Evolutionary conservation across 441 rosid genomes (phyloP).

Genomic region (Bocquillonia castaneifolia): DNA sequence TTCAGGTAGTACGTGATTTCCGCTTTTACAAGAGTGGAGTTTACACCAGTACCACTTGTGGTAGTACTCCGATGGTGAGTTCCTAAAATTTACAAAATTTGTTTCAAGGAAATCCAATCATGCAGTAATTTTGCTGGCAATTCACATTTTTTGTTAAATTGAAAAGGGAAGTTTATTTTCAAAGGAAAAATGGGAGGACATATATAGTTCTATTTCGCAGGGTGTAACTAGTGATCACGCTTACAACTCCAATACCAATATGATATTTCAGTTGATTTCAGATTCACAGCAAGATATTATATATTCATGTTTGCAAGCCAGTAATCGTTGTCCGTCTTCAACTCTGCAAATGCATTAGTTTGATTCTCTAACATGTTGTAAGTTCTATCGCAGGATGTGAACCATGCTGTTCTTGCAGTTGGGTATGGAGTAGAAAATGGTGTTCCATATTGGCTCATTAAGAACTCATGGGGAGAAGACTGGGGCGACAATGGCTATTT

Average conservation of each 20-base stretch:
- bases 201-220: background rate
- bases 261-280: background rate
- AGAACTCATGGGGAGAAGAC: slow-evolving; percentile 84
- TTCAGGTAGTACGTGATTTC: slow-evolving; percentile 59
- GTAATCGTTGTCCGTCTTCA: background rate
- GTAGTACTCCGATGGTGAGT: slow-evolving; percentile 71
- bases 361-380: slow-evolving; percentile 1
- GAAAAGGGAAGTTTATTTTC: too few relatives aligned
- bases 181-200: background rate
- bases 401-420: slow-evolving; percentile 89
- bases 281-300: background rate
- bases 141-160: too few relatives aligned
- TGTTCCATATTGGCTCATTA: slow-evolving; percentile 77
- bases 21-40: slow-evolving; percentile 76
- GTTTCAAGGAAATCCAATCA: background rate
- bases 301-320: background rate
- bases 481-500: slow-evolving; percentile 89
- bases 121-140: background rate
- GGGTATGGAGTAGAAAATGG: slow-evolving; percentile 87
- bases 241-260: background rate
- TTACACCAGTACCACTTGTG: slow-evolving; percentile 61
- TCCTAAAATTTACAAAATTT: background rate
- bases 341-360: background rate
- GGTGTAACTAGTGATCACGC: background rate
- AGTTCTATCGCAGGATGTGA: slow-evolving; percentile 63